Evolutionary conservation across 225 moss, liverwort and hornwort species (phyloP).

Genomic region (Marchantia paleacea): DNA sequence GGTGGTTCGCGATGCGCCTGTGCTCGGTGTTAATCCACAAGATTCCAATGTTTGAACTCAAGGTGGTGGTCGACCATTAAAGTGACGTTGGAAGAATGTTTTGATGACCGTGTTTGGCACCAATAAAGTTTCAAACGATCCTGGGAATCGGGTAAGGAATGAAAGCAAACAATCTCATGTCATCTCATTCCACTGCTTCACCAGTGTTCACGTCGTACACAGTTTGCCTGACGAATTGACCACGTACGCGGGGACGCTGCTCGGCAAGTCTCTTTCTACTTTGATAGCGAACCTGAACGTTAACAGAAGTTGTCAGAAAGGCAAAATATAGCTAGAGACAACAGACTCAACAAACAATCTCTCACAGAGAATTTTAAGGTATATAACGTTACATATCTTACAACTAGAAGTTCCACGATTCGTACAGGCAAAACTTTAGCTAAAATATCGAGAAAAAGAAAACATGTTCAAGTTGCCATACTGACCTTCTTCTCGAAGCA

Average conservation of each 20-base stretch:
- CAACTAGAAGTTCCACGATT: too few species aligned
- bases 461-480: neutral
- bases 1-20: neutral
- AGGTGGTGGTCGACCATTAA: neutral
- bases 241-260: slow-evolving; percentile 84
- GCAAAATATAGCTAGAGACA: neutral
- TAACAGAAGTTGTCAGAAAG: neutral
- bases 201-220: slow-evolving; percentile 63
- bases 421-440: neutral
- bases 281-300: slow-evolving; percentile 86
- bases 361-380: neutral
- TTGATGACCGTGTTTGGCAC: neutral
- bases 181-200: slow-evolving; percentile 29
- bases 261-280: slow-evolving; percentile 93
- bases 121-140: neutral
- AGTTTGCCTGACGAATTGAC: slow-evolving; percentile 92
- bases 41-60: neutral
- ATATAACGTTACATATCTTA: neutral
- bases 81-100: neutral
- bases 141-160: neutral
- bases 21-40: neutral
- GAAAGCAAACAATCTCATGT: neutral
- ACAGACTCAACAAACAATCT: neutral
- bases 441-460: neutral
- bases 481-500: slow-evolving; percentile 97